These are phyloP conservation scores for Termitomyces sp. DNA, from an alignment of 768 basidiomycete species.

Conservation along the genomic window DNA sequence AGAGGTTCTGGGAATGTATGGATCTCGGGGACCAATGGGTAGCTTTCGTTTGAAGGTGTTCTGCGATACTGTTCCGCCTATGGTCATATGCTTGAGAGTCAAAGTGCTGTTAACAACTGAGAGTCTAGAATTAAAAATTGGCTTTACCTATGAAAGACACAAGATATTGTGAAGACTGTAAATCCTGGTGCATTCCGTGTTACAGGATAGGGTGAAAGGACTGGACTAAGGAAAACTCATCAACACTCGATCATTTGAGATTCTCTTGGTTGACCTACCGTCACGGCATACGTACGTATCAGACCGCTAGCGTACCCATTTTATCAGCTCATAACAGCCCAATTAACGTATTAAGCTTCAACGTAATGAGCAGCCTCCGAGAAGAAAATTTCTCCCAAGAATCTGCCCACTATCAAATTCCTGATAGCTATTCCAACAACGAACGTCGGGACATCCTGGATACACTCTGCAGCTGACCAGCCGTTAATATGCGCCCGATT, in stretches of 20 bases:
- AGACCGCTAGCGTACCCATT: too few relatives aligned
- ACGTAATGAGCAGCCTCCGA: too few relatives aligned
- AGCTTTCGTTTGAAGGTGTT: conserved; percentile 43
- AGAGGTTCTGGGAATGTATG: conserved; percentile 30
- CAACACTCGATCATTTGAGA: not conserved
- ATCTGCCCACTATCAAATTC: too few relatives aligned
- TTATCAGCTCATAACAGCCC: too few relatives aligned
- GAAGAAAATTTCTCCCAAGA: too few relatives aligned
- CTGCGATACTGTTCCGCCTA: conserved; percentile 48
- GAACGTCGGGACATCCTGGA: too few relatives aligned
- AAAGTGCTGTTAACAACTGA: not conserved
- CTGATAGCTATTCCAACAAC: too few relatives aligned
- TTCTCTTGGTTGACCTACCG: too few relatives aligned
- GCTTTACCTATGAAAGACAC: conserved; percentile 30
- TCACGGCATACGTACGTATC: too few relatives aligned
- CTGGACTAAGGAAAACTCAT: conserved; percentile 26
- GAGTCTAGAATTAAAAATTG: not conserved
- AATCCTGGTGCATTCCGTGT: conserved; percentile 39
- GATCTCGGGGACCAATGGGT: conserved; percentile 39
- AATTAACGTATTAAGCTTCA: too few relatives aligned
- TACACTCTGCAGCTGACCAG: too few relatives aligned
- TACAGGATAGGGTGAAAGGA: conserved; percentile 42
- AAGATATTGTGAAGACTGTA: conserved; percentile 36
- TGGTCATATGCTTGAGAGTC: conserved; percentile 40
- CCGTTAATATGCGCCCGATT: too few relatives aligned